Evolutionary conservation across 148 eudicot species (phyloP), one percentile per base, ranked within the genome.

Genomic region (Limonium bicolor): DNA sequence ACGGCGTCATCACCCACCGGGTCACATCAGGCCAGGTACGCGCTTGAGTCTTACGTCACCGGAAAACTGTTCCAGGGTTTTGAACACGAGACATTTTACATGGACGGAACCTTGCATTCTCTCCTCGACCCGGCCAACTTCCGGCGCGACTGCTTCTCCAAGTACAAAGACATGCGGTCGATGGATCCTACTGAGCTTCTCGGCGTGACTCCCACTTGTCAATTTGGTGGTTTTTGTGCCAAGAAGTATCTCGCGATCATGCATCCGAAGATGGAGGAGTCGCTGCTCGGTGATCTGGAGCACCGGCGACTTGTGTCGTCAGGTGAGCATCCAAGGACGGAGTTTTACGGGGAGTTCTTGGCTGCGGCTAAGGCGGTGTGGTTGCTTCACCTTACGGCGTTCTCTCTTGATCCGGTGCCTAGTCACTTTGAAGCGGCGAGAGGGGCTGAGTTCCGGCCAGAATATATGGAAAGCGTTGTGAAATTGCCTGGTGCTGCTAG

Each of bases 61-160:
- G 79, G 87, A 15, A 90, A 90, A 35, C 61, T 90, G 16, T 90
- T 90, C 65, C 93, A 70, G 50, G 95, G 93, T 1, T 90, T 90
- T 39, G 95, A 90, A 61, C 99, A 90, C 49, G 99, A 90, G 71
- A 84, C 99, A 3, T 90, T 90, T 62, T 90, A 90, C 72, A 80
- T 90, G 95, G 99, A 90, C 52, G 95, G 99, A 0, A 75, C 82
- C 50, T 80, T 90, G 6, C 78, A 68, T 27, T 90, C 99, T 9
- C 78, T 90, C 43, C 75, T 85, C 22, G 64, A 77, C 71, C 95
- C 99, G 0, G 71, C 73, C 41, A 93, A 80, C 34, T 82, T 75
- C 74, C 82, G 94, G 2, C 54, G 54, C 11, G 82, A 78, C 32
- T 85, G 88, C 69, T 90, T 77, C 68, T 71, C 93, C 22, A 86